phyloP scores from a whole-genome alignment of 1,284 basidiomycete species.

The Sanguinoderma infundibulare region DNA sequence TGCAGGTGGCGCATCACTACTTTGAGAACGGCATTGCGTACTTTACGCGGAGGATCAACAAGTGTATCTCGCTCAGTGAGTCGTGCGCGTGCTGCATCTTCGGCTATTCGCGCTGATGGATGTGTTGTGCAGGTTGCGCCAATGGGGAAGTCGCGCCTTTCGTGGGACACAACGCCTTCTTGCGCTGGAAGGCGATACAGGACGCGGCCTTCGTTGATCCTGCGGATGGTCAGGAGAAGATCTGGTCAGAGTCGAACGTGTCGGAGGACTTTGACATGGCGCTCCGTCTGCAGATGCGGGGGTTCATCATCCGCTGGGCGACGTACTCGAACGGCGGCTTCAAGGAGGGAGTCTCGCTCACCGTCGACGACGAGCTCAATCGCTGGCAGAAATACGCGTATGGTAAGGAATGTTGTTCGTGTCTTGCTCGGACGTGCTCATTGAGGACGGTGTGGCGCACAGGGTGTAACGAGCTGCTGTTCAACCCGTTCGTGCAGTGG shows the following conservation, averaged over 20 bases:
- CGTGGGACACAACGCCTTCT: slow-evolving; percentile 65
- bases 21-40: slow-evolving; percentile 65
- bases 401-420: slow-evolving; percentile 33
- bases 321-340: slow-evolving; percentile 59
- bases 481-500: slow-evolving; percentile 54
- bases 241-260: slow-evolving; percentile 62
- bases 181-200: slow-evolving; percentile 61
- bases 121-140: slow-evolving; percentile 38
- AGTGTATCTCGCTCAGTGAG: slow-evolving; percentile 44
- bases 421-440: neutral
- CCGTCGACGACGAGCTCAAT: slow-evolving; percentile 54
- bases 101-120: neutral
- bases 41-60: slow-evolving; percentile 56
- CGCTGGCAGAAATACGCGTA: slow-evolving; percentile 65
- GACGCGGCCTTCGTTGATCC: slow-evolving; percentile 52
- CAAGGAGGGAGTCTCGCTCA: slow-evolving; percentile 64
- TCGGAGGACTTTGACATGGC: slow-evolving; percentile 68
- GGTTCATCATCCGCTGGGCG: slow-evolving; percentile 61
- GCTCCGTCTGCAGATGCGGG: slow-evolving; percentile 49
- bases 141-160: slow-evolving; percentile 61
- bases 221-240: slow-evolving; percentile 49
- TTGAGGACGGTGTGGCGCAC: neutral
- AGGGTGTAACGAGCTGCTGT: slow-evolving; percentile 43
- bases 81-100: too few species aligned
- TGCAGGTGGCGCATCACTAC: slow-evolving; percentile 62